Evolutionary conservation across 2,329 filamentous ascomycete species (phyloP).

Genomic region (Alternaria longipes): DNA sequence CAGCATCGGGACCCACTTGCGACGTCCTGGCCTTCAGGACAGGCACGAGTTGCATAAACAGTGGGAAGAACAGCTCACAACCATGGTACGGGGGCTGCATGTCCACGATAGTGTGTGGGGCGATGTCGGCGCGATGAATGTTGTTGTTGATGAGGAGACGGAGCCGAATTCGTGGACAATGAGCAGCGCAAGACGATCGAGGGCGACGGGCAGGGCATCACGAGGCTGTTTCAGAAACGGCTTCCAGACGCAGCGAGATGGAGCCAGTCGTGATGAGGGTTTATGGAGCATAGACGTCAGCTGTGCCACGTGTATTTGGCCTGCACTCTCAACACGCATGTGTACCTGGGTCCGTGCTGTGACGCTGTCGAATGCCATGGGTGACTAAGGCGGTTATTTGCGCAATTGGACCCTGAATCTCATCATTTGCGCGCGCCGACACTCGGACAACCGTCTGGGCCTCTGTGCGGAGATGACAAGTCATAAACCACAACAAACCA

Average conservation of each 20-base stretch:
- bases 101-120: constrained; percentile 29
- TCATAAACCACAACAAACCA: constrained; percentile 25
- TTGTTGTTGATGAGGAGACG: constrained; percentile 49
- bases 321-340: not conserved
- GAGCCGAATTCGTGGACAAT: not conserved
- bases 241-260: constrained; percentile 2
- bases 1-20: constrained; percentile 8
- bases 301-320: not conserved
- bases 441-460: constrained; percentile 26
- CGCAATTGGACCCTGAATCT: constrained; percentile 19
- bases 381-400: constrained; percentile 25
- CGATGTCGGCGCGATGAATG: constrained; percentile 36
- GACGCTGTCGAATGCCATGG: constrained; percentile 5
- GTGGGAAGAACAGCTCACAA: constrained; percentile 14
- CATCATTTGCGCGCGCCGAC: constrained; percentile 36
- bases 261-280: not conserved
- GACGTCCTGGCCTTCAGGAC: constrained; percentile 1
- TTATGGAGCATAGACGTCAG: not conserved
- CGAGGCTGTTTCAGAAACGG: constrained; percentile 9
- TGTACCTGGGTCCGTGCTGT: not conserved
- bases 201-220: constrained; percentile 28
- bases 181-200: constrained; percentile 34
- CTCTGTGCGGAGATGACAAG: constrained; percentile 24
- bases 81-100: constrained; percentile 22
- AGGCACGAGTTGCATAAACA: constrained; percentile 7